Base-by-base conservation (phyloP, 1,284 basidiomycete species). In the Calocybe gambosa region DNA sequence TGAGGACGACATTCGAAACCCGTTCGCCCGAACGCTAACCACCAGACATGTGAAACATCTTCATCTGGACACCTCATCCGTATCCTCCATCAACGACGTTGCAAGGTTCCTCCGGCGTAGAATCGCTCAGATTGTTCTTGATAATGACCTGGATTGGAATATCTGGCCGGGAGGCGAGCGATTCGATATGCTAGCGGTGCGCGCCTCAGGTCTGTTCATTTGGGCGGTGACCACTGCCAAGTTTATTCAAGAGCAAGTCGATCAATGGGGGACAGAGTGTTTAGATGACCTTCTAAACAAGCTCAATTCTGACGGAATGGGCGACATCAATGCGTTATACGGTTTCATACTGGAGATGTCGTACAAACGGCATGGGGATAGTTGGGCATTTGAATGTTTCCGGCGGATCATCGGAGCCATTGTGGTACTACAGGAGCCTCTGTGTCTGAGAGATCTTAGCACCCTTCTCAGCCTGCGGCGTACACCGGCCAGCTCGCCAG, bases 141-240 rank as follows among this genome's bases (percentile, higher is more conserved):
- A 53, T 13, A 39, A 48, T 31, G 33, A 42, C 15, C n/a, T 55
- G 39, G 33, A 47, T 26, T 40, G 38, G 35, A 8, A 23, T 1
- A 25, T 18, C 3, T 55, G 50, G 53, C 46, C 50, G 1, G 43
- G 51, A 1, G 36, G 49, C 16, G 41, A 46, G 23, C 25, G 49
- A 9, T 43, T 50, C 28, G 15, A 40, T 18, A 31, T 36, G 38
- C 31, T 53, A 21, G 29, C 39, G 8, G 38, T 9, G 3, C 46
- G 39, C n/a, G 49, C 49, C 5, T 38, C 49, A 9, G 51, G 51
- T 8, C 41, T 53, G 36, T 53, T 50, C 42, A 53, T 53, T n/a
- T 53, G 51, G 51, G 51, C 49, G 5, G 48, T 49, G 12, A 52
- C 50, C n/a, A 46, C 45, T 5, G 35, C 33, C 2, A 43, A 46